Evolutionary conservation across 306 rosid genomes (phyloP).

Genomic region (Begonia peltatifolia): DNA sequence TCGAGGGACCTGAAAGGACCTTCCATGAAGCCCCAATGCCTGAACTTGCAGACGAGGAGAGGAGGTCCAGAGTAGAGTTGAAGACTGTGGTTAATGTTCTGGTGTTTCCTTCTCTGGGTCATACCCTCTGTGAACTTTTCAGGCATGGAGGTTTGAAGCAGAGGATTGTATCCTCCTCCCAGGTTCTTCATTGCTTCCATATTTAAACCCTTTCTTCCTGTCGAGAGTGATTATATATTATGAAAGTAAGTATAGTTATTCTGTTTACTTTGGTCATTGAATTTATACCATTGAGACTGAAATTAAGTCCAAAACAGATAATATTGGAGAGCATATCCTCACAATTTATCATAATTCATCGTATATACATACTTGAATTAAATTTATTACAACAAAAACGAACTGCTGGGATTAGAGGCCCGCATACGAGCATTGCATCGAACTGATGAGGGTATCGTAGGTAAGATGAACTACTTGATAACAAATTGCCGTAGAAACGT

Average conservation of each 20-base stretch:
- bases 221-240: not conserved
- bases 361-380: too few relatives aligned
- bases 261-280: not conserved
- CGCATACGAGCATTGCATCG: too few relatives aligned
- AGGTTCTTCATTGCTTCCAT: too few relatives aligned
- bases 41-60: constrained; percentile 40
- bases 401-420: too few relatives aligned
- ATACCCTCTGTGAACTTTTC: constrained; percentile 29
- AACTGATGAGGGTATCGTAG: too few relatives aligned
- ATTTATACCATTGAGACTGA: constrained; percentile 42
- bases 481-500: too few relatives aligned
- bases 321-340: too few relatives aligned
- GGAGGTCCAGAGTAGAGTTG: constrained; percentile 48
- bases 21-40: constrained; percentile 83
- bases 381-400: too few relatives aligned
- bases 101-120: constrained; percentile 38
- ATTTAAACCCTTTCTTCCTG: constrained; percentile 59
- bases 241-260: not conserved
- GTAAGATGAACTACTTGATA: too few relatives aligned
- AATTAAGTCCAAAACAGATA: not conserved
- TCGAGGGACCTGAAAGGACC: constrained; percentile 52
- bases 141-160: constrained; percentile 48
- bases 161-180: constrained; percentile 44
- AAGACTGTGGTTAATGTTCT: constrained; percentile 31
- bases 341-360: too few relatives aligned